A percentile compares a stretch with the other conserved stretches of the same genome.
These are phyloP conservation scores for Phaeoacremonium minimum DNA, from an alignment of 2,329 filamentous ascomycete genomes.

Conservation along the genomic window DNA sequence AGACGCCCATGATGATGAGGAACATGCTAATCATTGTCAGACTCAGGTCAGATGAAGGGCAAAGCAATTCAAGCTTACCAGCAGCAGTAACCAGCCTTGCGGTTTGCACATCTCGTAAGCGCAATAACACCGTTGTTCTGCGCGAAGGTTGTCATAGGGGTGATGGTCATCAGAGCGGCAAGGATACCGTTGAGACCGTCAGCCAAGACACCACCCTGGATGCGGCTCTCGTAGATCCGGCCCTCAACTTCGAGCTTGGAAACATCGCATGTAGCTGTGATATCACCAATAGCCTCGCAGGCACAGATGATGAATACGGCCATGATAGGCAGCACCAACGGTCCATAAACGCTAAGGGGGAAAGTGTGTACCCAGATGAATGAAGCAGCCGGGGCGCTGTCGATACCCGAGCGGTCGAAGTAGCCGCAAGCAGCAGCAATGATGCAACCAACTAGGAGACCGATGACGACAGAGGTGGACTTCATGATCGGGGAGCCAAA, in stretches of 20 bases:
- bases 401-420: slow-evolving; percentile 69
- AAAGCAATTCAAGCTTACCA: slow-evolving; percentile 31
- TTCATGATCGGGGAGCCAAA: slow-evolving; percentile 85
- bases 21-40: slow-evolving; percentile 47
- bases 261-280: slow-evolving; percentile 78
- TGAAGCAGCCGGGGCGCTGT: slow-evolving; percentile 64
- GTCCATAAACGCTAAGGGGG: slow-evolving; percentile 65
- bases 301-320: slow-evolving; percentile 69
- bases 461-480: slow-evolving; percentile 70
- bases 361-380: slow-evolving; percentile 82
- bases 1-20: slow-evolving; percentile 75
- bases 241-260: slow-evolving; percentile 72
- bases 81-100: slow-evolving; percentile 74
- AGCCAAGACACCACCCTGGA: slow-evolving; percentile 74
- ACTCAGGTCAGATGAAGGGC: slow-evolving; percentile 3
- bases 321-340: slow-evolving; percentile 68
- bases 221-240: slow-evolving; percentile 66
- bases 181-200: slow-evolving; percentile 74
- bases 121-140: slow-evolving; percentile 86
- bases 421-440: slow-evolving; percentile 76
- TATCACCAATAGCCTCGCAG: slow-evolving; percentile 76
- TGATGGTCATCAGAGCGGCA: slow-evolving; percentile 73
- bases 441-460: slow-evolving; percentile 71
- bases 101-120: slow-evolving; percentile 75
- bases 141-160: slow-evolving; percentile 75